Conservation (phyloP, 2,329 filamentous ascomycete genomes). For the Pseudovirgaria hyperparasitica region DNA sequence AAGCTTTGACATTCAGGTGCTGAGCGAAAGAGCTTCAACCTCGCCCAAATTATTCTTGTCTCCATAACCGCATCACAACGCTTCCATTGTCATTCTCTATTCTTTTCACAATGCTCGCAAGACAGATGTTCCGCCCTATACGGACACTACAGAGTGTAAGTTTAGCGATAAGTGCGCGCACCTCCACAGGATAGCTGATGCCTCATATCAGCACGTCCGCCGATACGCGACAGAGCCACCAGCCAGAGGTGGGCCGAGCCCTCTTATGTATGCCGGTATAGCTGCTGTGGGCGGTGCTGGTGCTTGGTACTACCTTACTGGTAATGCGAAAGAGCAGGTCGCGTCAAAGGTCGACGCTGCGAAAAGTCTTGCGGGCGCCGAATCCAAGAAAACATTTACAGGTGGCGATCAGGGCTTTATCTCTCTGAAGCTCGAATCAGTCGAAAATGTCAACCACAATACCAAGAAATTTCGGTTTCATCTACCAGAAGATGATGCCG, state of each 20-base stretch:
- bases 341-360: conserved; percentile 20
- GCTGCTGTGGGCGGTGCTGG: conserved; percentile 47
- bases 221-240: conserved; percentile 57
- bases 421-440: conserved; percentile 63
- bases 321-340: conserved; percentile 13
- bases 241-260: conserved; percentile 35
- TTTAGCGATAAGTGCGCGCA: conserved; percentile 9
- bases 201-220: conserved; percentile 42
- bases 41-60: too few species aligned
- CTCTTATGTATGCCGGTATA: conserved; percentile 45
- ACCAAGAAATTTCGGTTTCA: conserved; percentile 86
- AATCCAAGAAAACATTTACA: conserved; percentile 47
- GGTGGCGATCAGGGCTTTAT: conserved; percentile 87
- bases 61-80: too few species aligned
- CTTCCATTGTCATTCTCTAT: too few species aligned
- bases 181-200: conserved; percentile 10
- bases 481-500: conserved; percentile 69
- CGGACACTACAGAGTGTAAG: conserved; percentile 27
- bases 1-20: too few species aligned
- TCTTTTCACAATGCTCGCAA: conserved; percentile 28
- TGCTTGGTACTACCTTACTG: conserved; percentile 34
- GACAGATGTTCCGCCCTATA: conserved; percentile 30
- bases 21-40: too few species aligned
- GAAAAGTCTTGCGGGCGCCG: conserved; percentile 27
- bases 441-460: conserved; percentile 81